Conservation (phyloP, 495 filamentous ascomycete genomes). For the Tetracladium marchalianum region DNA sequence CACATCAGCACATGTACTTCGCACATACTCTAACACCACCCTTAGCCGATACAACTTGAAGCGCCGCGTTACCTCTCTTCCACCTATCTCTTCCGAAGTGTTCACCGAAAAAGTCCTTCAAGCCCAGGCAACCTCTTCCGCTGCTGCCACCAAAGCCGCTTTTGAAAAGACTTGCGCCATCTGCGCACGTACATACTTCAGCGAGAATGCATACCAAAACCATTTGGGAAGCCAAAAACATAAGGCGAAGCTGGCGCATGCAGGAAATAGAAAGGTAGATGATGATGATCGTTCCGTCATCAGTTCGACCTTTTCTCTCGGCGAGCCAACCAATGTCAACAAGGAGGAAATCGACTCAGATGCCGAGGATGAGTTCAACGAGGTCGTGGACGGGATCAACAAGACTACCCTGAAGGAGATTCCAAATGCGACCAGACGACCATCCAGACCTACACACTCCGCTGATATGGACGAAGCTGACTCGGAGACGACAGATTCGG, state of each 20-base stretch:
- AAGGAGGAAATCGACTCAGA: constrained; percentile 36
- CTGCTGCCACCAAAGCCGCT: constrained; percentile 78
- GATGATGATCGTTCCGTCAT: constrained; percentile 79
- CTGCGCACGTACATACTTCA: constrained; percentile 90
- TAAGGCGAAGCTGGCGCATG: constrained; percentile 47
- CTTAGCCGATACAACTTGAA: constrained; percentile 91
- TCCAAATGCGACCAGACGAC: constrained; percentile 21
- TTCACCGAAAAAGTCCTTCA: constrained; percentile 97
- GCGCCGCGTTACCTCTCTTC: constrained; percentile 82
- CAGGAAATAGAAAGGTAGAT: constrained; percentile 21
- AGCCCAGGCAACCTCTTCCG: constrained; percentile 71
- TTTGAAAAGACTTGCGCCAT: constrained; percentile 75
- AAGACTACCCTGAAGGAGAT: constrained; percentile 56
- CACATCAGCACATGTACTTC: background rate
- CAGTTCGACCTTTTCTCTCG: constrained; percentile 85
- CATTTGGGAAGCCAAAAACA: constrained; percentile 90
- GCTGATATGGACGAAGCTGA: constrained; percentile 19
- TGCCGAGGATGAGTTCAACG: constrained; percentile 61
- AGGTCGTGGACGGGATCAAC: constrained; percentile 71
- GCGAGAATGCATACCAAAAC: constrained; percentile 90
- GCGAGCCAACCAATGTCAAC: constrained; percentile 41
- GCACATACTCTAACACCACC: constrained; percentile 1
- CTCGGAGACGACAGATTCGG: constrained; percentile 10
- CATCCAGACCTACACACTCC: constrained; percentile 16
- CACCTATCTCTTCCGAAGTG: constrained; percentile 82